Evolutionary conservation across 345 rosid genomes (phyloP).

Genomic region (Carallia brachiata): DNA sequence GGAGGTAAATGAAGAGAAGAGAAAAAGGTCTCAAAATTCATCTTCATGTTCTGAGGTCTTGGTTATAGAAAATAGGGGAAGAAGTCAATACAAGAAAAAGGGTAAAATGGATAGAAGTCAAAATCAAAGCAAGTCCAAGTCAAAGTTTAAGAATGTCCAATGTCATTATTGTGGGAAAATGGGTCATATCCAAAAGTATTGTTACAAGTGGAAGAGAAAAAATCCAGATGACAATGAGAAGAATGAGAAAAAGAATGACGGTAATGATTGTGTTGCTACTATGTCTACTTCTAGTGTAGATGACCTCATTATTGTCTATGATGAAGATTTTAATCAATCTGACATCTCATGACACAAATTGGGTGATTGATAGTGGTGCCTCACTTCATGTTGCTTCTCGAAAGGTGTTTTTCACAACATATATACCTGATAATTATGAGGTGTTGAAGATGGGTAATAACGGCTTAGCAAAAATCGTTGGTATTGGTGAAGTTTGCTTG

Average conservation of each 20-base stretch:
- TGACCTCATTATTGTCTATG: too few relatives aligned
- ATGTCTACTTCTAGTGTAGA: too few relatives aligned
- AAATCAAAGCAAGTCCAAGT: too few relatives aligned
- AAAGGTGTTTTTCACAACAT: too few relatives aligned
- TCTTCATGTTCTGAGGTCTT: not conserved
- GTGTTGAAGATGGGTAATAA: too few relatives aligned
- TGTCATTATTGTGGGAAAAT: not conserved
- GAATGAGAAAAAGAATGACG: too few relatives aligned
- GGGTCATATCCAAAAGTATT: not conserved
- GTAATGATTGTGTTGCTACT: not conserved
- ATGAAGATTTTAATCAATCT: not conserved
- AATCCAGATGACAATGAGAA: not conserved
- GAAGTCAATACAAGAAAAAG: not conserved
- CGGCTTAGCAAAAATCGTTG: too few relatives aligned
- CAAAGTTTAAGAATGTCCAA: too few relatives aligned
- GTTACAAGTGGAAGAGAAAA: not conserved
- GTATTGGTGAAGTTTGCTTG: too few relatives aligned
- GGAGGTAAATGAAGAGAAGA: not conserved
- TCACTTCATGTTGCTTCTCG: not conserved
- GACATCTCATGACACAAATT: not conserved
- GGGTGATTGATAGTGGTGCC: not conserved
- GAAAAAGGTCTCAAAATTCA: not conserved
- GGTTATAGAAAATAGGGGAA: too few relatives aligned
- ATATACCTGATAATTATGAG: too few relatives aligned
- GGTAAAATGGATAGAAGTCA: not conserved